Conservation (phyloP, 2,329 filamentous ascomycete species). For the Amesomyces nigricolor region DNA sequence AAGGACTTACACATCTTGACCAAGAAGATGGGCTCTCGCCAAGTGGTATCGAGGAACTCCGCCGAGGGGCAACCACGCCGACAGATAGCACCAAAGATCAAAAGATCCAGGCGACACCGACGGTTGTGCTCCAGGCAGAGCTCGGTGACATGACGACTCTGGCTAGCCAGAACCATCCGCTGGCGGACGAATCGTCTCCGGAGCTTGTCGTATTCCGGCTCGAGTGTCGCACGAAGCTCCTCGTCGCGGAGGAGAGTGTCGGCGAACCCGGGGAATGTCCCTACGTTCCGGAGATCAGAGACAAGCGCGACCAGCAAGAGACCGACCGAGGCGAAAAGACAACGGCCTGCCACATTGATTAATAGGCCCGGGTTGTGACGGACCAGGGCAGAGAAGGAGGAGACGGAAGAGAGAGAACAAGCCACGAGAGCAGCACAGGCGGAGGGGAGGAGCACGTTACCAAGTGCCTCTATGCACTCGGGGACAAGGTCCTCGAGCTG, state of each 20-base stretch:
- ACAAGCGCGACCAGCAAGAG: background rate
- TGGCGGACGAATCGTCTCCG: background rate
- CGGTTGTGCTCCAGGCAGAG: conserved; percentile 4
- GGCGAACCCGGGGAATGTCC: background rate
- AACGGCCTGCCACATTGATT: no score
- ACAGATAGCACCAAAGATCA: background rate
- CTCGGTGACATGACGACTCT: background rate
- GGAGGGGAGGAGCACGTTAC: no score
- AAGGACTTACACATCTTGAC: conserved; percentile 9
- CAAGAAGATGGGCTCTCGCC: background rate
- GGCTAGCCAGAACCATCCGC: background rate
- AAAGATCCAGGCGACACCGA: background rate
- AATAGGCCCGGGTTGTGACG: no score
- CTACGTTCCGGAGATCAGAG: conserved; percentile 7
- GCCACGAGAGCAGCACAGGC: no score
- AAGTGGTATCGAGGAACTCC: background rate
- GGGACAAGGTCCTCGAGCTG: no score
- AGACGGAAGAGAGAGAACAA: no score
- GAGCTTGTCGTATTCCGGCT: conserved; percentile 1
- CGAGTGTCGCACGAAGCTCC: background rate
- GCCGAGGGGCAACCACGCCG: background rate
- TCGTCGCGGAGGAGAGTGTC: conserved; percentile 6
- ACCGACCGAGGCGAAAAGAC: background rate
- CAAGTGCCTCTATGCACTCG: no score
- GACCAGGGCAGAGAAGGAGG: no score